Evolutionary conservation across 257 asterid genomes (phyloP).

Genomic region (Plantago elongata): DNA sequence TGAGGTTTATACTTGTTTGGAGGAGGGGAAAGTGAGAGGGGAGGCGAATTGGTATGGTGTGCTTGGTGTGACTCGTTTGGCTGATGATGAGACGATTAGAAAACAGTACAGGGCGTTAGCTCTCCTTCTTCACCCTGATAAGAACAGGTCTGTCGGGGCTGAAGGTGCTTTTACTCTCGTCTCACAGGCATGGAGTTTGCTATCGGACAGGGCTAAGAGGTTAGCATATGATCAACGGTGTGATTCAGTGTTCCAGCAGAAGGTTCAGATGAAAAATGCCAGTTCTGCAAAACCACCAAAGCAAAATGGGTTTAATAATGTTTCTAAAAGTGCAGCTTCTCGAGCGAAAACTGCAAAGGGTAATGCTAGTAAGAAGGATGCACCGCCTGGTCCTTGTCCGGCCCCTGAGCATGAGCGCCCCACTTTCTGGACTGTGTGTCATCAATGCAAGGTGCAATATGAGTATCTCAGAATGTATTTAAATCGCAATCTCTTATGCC

Average conservation of each 20-base stretch:
- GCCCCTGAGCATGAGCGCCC: slow-evolving; percentile 38
- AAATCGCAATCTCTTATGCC: slow-evolving; percentile 72
- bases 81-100: slow-evolving; percentile 57
- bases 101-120: slow-evolving; percentile 68
- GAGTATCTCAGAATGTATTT: slow-evolving; percentile 70
- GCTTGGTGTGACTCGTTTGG: slow-evolving; percentile 59
- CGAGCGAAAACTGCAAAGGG: slow-evolving; percentile 38
- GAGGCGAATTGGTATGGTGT: slow-evolving; percentile 68
- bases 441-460: slow-evolving; percentile 73
- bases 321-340: slow-evolving; percentile 41
- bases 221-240: slow-evolving; percentile 44
- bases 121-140: slow-evolving; percentile 75
- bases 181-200: slow-evolving; percentile 73
- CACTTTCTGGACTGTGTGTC: slow-evolving; percentile 79
- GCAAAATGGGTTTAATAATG: slow-evolving; percentile 56
- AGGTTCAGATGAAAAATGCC: slow-evolving; percentile 23
- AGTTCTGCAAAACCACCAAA: slow-evolving; percentile 33
- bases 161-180: slow-evolving; percentile 69
- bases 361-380: slow-evolving; percentile 31
- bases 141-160: slow-evolving; percentile 59
- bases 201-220: slow-evolving; percentile 56
- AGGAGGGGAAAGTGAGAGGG: slow-evolving; percentile 41
- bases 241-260: slow-evolving; percentile 25
- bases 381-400: slow-evolving; percentile 29
- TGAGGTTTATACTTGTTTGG: slow-evolving; percentile 58